Percentiles rank a stretch among this genome's conserved stretches.
Evolutionary conservation across 371 early-diverging fungal genomes (phyloP).

Genomic region (Apophysomyces variabilis): DNA sequence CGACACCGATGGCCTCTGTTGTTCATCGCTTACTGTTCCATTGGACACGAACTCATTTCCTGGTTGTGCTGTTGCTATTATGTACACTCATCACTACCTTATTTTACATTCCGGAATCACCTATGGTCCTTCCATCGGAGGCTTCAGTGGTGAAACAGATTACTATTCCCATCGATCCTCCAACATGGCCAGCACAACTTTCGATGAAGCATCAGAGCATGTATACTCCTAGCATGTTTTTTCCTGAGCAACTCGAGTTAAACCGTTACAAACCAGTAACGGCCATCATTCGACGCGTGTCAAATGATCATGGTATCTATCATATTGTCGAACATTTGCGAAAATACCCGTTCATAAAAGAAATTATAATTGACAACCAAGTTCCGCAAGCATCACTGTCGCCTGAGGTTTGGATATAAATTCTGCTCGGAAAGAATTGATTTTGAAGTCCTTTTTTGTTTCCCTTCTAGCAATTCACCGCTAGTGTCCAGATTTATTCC

Average conservation of each 20-base stretch:
- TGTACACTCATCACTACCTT: neutral
- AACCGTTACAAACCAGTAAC: slow-evolving; percentile 57
- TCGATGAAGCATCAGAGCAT: slow-evolving; percentile 27
- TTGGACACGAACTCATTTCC: neutral
- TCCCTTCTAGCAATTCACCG: neutral
- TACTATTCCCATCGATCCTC: neutral
- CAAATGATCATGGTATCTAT: slow-evolving; percentile 49
- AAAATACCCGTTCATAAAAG: slow-evolving; percentile 62
- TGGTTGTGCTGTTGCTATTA: neutral
- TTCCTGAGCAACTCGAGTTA: slow-evolving; percentile 32
- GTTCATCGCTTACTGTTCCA: neutral
- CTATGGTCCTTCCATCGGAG: neutral
- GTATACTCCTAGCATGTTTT: slow-evolving; percentile 45
- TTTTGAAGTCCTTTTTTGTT: too few species aligned
- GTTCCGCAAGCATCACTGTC: slow-evolving; percentile 37
- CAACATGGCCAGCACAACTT: slow-evolving; percentile 1
- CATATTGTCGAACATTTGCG: slow-evolving; percentile 50
- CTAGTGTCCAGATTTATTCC: neutral
- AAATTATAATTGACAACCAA: slow-evolving; percentile 61
- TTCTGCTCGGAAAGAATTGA: too few species aligned
- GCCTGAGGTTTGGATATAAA: slow-evolving; percentile 25
- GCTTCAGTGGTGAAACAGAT: neutral
- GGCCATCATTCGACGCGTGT: slow-evolving; percentile 58
- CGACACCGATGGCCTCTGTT: neutral
- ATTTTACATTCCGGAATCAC: neutral